Evolutionary conservation across 2,329 filamentous ascomycete genomes (phyloP).

Genomic region (Penicillium sp.): DNA sequence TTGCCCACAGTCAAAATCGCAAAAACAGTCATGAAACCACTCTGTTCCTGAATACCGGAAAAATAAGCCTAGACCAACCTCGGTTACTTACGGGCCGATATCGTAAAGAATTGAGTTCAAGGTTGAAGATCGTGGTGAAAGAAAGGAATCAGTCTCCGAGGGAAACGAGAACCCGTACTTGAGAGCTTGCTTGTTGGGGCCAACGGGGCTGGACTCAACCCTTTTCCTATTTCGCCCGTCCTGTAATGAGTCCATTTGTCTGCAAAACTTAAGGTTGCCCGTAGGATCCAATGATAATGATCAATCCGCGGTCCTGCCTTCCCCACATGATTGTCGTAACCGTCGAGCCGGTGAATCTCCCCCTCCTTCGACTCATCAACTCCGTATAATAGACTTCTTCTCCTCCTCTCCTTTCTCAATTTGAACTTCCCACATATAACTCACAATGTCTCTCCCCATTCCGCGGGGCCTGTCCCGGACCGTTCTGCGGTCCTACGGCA

Average conservation of each 20-base stretch:
- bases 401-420: background rate
- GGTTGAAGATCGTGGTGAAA: background rate
- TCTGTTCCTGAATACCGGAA: background rate
- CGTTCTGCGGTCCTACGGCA: constrained; percentile 38
- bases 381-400: background rate
- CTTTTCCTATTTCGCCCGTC: constrained; percentile 3
- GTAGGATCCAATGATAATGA: background rate
- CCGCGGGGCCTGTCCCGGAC: constrained; percentile 31
- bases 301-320: background rate
- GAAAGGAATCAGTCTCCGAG: constrained; percentile 6
- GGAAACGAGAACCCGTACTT: background rate
- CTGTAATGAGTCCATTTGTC: background rate
- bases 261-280: background rate
- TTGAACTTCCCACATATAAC: background rate
- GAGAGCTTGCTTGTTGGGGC: background rate
- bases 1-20: background rate
- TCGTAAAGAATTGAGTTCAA: background rate
- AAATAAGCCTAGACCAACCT: constrained; percentile 6
- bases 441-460: constrained; percentile 30
- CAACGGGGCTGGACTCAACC: constrained; percentile 2
- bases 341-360: constrained; percentile 18
- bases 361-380: background rate
- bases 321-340: constrained; percentile 15
- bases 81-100: constrained; percentile 10
- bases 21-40: background rate